Evolutionary conservation across 805 yeast genomes (phyloP), one percentile per base, ranked within the genome.

Genomic region (Hermanozyma aechmeae): DNA sequence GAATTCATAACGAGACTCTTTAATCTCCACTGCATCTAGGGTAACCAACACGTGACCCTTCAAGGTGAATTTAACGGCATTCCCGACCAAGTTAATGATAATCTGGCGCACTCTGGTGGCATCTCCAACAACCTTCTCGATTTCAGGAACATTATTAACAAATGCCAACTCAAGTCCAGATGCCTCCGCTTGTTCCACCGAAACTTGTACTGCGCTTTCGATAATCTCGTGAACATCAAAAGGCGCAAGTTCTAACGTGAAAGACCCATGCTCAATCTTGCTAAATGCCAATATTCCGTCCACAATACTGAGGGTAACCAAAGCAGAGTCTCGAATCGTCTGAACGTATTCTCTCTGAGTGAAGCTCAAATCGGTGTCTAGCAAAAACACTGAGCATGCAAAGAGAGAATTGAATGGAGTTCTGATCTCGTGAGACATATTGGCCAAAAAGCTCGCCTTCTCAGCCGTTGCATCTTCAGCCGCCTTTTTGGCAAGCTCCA

Each of bases 351-450:
- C 71, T 14, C 58, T 44, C 37, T 70, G 76, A 6, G 65, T 48
- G 19, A 48, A 52, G 10, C 48, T 56, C 33, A 70, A 46, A 3
- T 53, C 56, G 0, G 76, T 70, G 34, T 69, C 74, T 29, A 70
- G 47, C 31, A 71, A 50, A 36, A 70, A 63, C 3, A 68, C 60
- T 3, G 70, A 58, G 43, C 71, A 67, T 12, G 71, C 65, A 32
- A 68, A 50, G 18, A 67, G 51, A 2, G 71, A 66, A 40, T 71
- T 71, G 48, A 70, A 70, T 1, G 76, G 76, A 2, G 76, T 70
- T 28, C 76, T 50, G 27, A 70, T 69, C 38, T 70, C 76, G 39
- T 70, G 76, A 2, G 75, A 69, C 76, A 70, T 70, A 36, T 70
- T 71, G 14, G 63, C 63, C 33, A 70, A 43, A 42, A 70, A 70